These are phyloP conservation scores for Aspergillus jensenii DNA, from an alignment of 2,329 filamentous ascomycete species.

Conservation along the genomic window DNA sequence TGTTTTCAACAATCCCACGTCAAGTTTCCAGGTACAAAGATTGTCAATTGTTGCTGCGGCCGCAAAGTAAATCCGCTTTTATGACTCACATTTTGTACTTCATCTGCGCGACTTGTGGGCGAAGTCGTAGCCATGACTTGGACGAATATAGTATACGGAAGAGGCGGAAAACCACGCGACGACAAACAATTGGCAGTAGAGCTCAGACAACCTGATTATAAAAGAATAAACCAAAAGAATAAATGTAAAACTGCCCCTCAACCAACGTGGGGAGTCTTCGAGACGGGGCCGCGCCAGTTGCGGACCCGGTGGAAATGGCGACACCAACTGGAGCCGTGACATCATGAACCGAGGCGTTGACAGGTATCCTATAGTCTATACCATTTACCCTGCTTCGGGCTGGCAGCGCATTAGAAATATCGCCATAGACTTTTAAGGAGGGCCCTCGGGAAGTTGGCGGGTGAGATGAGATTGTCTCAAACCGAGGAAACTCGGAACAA, in stretches of 20 bases:
- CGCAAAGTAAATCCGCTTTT: slow-evolving; percentile 1
- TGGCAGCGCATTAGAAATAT: no score
- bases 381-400: no score
- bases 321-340: slow-evolving; percentile 12
- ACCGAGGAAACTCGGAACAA: background rate
- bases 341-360: slow-evolving; percentile 8
- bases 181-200: background rate
- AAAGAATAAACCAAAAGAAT: background rate
- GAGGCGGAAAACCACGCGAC: background rate
- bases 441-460: background rate
- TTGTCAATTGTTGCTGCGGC: background rate
- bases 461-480: background rate
- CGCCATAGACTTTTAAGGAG: background rate
- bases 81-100: slow-evolving; percentile 43
- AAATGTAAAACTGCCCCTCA: background rate
- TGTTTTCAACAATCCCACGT: background rate
- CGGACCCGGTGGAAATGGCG: slow-evolving; percentile 15
- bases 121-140: slow-evolving; percentile 23
- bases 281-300: slow-evolving; percentile 1
- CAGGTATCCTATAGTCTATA: no score
- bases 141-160: background rate
- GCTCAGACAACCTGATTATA: background rate
- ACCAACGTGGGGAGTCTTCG: background rate
- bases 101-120: slow-evolving; percentile 35
- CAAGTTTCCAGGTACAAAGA: background rate